phyloP scores from a whole-genome alignment of 2,329 filamentous ascomycete species.

The Aplosporella prunicola region DNA sequence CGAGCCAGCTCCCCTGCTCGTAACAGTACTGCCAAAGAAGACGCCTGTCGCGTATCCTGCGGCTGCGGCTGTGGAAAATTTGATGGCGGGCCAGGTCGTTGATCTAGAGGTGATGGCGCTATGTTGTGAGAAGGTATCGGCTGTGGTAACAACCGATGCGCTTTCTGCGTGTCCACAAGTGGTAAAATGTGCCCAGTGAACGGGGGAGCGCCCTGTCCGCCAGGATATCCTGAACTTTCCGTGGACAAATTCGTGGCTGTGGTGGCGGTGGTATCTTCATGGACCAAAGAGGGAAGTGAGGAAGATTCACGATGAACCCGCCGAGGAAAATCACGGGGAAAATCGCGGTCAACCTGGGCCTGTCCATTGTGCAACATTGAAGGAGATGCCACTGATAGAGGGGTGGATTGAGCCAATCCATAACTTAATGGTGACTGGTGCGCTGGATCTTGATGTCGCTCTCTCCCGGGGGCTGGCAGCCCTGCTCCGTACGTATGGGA shows the following conservation, averaged over 20 bases:
- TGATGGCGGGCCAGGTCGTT: constrained; percentile 13
- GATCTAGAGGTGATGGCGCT: constrained; percentile 24
- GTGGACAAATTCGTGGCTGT: constrained; percentile 28
- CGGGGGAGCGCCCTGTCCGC: constrained; percentile 13
- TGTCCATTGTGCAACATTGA: too few species aligned
- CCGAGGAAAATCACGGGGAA: constrained; percentile 20
- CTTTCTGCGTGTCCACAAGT: constrained; percentile 22
- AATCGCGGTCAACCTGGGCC: constrained; percentile 1
- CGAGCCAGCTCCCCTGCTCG: constrained; percentile 29
- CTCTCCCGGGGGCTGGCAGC: too few species aligned
- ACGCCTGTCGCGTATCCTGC: constrained; percentile 23
- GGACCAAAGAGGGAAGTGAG: constrained; percentile 26
- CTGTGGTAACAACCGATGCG: constrained; percentile 28
- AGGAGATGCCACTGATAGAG: too few species aligned
- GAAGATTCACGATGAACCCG: constrained; percentile 21
- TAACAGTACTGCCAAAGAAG: constrained; percentile 28
- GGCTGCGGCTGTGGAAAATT: constrained; percentile 1
- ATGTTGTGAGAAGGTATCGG: constrained; percentile 21
- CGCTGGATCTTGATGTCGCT: constrained; percentile 4
- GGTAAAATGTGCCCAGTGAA: constrained; percentile 15
- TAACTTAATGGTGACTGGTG: too few species aligned
- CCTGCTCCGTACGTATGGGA: neutral
- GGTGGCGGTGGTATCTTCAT: constrained; percentile 21
- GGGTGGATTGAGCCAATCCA: too few species aligned
- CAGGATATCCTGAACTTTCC: constrained; percentile 21